Base-by-base conservation (phyloP, 192 early-diverging fungal species). In the Coemansia interrupta region DNA sequence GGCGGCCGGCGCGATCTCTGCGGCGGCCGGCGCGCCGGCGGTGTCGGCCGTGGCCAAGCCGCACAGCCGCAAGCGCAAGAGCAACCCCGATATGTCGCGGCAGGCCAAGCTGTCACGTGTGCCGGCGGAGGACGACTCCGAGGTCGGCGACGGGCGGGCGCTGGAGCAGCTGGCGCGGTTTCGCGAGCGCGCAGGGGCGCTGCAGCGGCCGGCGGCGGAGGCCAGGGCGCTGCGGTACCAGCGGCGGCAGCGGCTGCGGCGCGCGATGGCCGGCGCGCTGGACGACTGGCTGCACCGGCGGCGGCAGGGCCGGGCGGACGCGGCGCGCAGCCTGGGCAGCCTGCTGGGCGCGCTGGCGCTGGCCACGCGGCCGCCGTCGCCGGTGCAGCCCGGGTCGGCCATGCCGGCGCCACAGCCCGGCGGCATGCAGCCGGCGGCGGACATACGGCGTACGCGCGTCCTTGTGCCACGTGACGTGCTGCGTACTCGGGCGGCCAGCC, bases 11-110 rank as follows among this genome's bases (percentile, higher is more conserved):
- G 54, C 73, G 11, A 73, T 73, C 32, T 56, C 60, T 8, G 70
- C 70, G 5, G 29, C 69, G 5, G 48, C 48, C 0, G 6, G 38
- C 3, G 30, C 56, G 7, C 11, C 52, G 48, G 5, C 39, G 22
- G 36, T 48, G 1, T 14, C 56, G 0, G 50, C 56, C 15, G 7
- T 15, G n/a, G 1, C 12, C 6, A 42, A 20, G 3, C 22, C 48
- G 12, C 59, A 66, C 38, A 66, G 74, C 30, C 68, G 74, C 14
- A 78, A 78, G 39, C 68, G 74, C 53, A 78, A 78, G 61, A 78
- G 74, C 61, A 78, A 68, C 8, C 74, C 74, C 1, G 74, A 78
- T n/a, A 71, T 71, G 68, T 60, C 64, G 39, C 74, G 74, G 10
- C 58, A 64, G 13, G 58, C 74, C 17, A 78, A 78, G 50, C 61